Evolutionary conservation across 306 rosid genomes (phyloP), one percentile per base, ranked within the genome.

Genomic region (Dryas drummondii): DNA sequence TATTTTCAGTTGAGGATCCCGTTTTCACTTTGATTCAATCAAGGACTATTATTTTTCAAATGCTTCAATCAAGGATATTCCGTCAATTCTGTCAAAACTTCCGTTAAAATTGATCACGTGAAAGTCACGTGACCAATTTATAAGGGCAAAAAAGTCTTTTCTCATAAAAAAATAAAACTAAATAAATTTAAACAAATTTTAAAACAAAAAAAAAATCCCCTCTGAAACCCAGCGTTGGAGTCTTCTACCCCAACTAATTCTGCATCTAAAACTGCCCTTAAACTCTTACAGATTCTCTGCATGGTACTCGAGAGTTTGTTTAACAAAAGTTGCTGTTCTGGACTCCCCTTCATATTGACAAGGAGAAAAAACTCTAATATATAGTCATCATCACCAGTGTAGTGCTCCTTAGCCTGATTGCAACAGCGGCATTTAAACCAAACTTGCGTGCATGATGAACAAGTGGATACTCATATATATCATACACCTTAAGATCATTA

Each of bases 351-450:
- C 87, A 93, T 78, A 76, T 76, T 86, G 59, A 86, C 83, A 53
- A 97, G 98, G 53, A 93, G 87, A 86, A 93, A 93, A 82, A 93
- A 89, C 84, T 93, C 98, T 55, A 93, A 72, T 80, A 93, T 82
- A 84, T 91, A 93, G 79, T 89, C 97, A 83, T 87, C 91, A 27
- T 84, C 84, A 48, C 87, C 80, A 0, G 96, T 93, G 75, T 85
- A 81, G 87, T 89, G 80, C 98, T 91, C 81, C 93, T 91, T 26
- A 93, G 87, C 80, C 90, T 86, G 75, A 89, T 89, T 68, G 98
- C 97, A 77, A 93, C 93, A 27, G 96, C 93, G 12, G 97, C 91
- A 73, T 80, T 91, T 86, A 93, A 80, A 57, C 89, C 88, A 73
- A 79, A 91, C 62, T 89, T 91, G 60, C 98, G 96, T 0, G 97